Evolutionary conservation across 129 eudicot genomes (phyloP).

Genomic region (Saposhnikovia divaricata): DNA sequence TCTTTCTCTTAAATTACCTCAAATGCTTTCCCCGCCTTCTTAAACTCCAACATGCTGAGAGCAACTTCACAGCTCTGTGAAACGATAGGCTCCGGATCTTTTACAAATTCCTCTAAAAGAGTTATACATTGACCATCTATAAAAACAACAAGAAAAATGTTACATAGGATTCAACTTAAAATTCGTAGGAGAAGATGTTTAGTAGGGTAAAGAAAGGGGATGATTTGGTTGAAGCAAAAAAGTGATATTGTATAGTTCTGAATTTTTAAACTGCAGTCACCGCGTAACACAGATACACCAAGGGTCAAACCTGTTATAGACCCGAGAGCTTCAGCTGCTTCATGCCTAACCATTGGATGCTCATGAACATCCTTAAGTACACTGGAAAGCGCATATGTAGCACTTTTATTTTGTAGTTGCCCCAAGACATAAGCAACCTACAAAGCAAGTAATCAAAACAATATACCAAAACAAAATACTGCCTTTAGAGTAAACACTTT

Average conservation of each 20-base stretch:
- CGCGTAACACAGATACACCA: background rate
- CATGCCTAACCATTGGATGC: conserved; percentile 98
- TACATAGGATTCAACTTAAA: background rate
- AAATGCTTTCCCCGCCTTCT: conserved; percentile 78
- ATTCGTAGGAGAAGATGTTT: background rate
- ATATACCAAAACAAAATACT: background rate
- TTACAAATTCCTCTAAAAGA: conserved; percentile 57
- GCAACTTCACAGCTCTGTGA: conserved; percentile 99
- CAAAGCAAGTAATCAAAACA: conserved; percentile 7
- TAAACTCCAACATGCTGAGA: conserved; percentile 89
- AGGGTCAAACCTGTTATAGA: conserved; percentile 70
- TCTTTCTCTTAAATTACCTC: conserved; percentile 41
- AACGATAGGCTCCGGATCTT: conserved; percentile 84
- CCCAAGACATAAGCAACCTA: conserved; percentile 98
- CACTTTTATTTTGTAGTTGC: conserved; percentile 79
- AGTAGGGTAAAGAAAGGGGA: background rate
- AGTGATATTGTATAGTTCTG: background rate
- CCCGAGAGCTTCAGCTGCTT: conserved; percentile 98
- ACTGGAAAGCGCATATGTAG: conserved; percentile 67
- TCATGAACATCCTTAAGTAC: conserved; percentile 69
- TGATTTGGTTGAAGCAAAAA: too few relatives aligned
- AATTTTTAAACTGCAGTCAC: background rate
- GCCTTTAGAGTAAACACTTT: background rate
- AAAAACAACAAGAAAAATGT: background rate
- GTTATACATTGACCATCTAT: conserved; percentile 60